phyloP scores from a whole-genome alignment of 495 filamentous ascomycete genomes.

The Talaromyces ruber region DNA sequence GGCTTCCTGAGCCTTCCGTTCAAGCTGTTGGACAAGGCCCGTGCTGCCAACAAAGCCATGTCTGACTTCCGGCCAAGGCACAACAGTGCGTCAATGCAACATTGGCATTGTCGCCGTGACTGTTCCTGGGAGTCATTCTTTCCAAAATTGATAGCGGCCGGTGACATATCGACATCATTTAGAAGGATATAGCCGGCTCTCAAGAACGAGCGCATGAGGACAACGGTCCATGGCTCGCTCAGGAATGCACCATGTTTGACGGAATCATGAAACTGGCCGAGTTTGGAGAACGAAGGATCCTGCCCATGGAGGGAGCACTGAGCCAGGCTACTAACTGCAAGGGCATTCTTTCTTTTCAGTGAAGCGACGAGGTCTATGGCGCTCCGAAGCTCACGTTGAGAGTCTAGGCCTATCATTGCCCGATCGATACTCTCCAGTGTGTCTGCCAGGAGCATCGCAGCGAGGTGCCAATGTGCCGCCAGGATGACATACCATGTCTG shows the following conservation, averaged over 20 bases:
- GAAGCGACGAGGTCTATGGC: conserved; percentile 14
- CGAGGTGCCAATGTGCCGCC: conserved; percentile 38
- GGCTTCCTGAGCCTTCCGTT: too few species aligned
- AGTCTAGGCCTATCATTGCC: conserved; percentile 12
- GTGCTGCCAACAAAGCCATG: conserved; percentile 24
- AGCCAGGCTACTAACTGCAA: conserved; percentile 29
- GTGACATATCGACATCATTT: conserved; percentile 5
- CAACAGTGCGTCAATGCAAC: conserved; percentile 30
- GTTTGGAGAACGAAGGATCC: background rate
- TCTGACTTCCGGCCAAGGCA: conserved; percentile 36
- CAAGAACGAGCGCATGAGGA: conserved; percentile 34
- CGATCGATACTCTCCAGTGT: conserved; percentile 30
- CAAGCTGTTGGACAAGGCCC: background rate
- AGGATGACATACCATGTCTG: conserved; percentile 41
- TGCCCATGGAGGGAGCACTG: conserved; percentile 18
- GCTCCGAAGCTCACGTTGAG: conserved; percentile 18
- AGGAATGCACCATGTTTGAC: conserved; percentile 26
- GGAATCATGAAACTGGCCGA: conserved; percentile 14
- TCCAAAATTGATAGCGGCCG: conserved; percentile 1
- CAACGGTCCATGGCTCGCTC: conserved; percentile 37
- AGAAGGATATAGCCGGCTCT: conserved; percentile 28
- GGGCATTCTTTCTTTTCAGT: conserved; percentile 22
- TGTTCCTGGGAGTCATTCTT: conserved; percentile 6
- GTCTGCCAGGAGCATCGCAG: conserved; percentile 34
- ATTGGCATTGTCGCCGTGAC: conserved; percentile 13